These are phyloP conservation scores for Cercospora zeae-maydis DNA, from an alignment of 2,329 filamentous ascomycete species.

Conservation along the genomic window DNA sequence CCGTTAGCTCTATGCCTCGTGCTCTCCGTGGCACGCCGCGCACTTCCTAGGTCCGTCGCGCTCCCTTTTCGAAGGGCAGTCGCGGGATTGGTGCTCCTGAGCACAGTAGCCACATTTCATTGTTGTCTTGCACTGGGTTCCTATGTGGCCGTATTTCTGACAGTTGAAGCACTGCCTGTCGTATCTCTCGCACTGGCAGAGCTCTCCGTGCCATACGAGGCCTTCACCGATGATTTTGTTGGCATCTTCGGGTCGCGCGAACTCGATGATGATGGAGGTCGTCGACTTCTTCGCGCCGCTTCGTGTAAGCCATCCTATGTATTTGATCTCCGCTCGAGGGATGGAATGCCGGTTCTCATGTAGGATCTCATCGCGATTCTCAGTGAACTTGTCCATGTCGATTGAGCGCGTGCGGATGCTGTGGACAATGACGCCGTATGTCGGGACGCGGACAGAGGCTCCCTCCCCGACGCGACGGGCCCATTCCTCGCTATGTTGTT, in stretches of 20 bases:
- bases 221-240: conserved; percentile 9
- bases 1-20: conserved; percentile 10
- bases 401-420: conserved; percentile 4
- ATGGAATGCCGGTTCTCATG: conserved; percentile 3
- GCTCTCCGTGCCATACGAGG: not conserved
- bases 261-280: conserved; percentile 9
- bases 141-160: conserved; percentile 3
- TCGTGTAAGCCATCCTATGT: not conserved
- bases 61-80: conserved; percentile 1
- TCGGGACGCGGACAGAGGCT: conserved; percentile 1
- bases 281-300: conserved; percentile 7
- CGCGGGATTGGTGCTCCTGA: conserved; percentile 8
- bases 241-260: not conserved
- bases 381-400: not conserved
- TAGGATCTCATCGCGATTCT: conserved; percentile 5
- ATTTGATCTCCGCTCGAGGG: not conserved
- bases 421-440: not conserved
- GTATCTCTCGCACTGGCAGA: too few species aligned
- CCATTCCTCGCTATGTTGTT: not conserved
- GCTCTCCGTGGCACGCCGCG: conserved; percentile 1
- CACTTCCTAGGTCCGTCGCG: conserved; percentile 5
- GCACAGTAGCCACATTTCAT: conserved; percentile 10
- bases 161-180: too few species aligned
- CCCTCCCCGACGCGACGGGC: not conserved
- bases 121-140: conserved; percentile 8